phyloP scores from a whole-genome alignment of 2,329 filamentous ascomycete species.

The Penicillium sp. region DNA sequence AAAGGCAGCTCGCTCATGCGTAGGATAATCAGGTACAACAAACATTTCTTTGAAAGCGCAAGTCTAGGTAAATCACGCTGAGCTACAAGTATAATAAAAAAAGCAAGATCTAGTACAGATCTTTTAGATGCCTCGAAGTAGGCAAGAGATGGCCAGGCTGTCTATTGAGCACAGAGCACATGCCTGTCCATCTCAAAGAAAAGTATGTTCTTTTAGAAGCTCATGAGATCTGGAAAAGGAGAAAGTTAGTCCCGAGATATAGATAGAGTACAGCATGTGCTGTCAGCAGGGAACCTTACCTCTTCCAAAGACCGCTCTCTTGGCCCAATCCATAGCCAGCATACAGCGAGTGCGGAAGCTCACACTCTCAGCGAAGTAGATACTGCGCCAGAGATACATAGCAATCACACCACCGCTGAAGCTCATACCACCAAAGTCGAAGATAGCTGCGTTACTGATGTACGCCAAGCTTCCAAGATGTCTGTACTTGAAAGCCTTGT shows the following conservation, averaged over 20 bases:
- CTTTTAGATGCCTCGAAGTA: not conserved
- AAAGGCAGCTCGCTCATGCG: not conserved
- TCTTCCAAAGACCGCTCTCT: constrained; percentile 90
- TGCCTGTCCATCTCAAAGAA: not conserved
- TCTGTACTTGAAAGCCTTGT: constrained; percentile 91
- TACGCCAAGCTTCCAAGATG: constrained; percentile 93
- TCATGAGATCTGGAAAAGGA: constrained; percentile 52
- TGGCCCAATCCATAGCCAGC: constrained; percentile 98
- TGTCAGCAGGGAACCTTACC: constrained; percentile 58
- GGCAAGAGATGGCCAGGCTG: not conserved
- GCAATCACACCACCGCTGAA: constrained; percentile 83
- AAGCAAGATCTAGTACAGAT: not conserved
- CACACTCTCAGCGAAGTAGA: constrained; percentile 97
- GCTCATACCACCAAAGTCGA: constrained; percentile 80
- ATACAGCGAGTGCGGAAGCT: constrained; percentile 85
- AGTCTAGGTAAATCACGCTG: not conserved
- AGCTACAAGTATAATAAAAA: not conserved
- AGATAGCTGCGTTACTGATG: constrained; percentile 93
- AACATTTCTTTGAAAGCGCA: not conserved
- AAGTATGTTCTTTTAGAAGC: constrained; percentile 41
- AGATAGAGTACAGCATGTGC: not conserved
- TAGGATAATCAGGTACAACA: not conserved
- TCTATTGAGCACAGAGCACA: not conserved
- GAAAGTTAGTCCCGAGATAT: constrained; percentile 6
- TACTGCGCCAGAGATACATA: constrained; percentile 92